phyloP scores from a whole-genome alignment of 495 filamentous ascomycete genomes.

The Neurospora sp. region DNA sequence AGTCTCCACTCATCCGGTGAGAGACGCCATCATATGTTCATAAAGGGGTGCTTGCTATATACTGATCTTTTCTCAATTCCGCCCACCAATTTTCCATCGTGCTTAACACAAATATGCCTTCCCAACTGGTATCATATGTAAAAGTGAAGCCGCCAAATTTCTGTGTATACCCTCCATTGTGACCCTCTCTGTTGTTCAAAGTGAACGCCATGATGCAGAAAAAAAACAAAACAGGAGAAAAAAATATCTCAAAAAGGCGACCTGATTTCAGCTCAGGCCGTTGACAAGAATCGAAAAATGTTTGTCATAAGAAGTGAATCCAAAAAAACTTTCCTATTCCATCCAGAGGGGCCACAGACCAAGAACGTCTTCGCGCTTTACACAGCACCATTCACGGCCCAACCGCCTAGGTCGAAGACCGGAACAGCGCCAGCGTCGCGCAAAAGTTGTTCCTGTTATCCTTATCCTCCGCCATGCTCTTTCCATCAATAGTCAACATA shows the following conservation, averaged over 20 bases:
- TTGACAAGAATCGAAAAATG: neutral
- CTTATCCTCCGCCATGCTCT: slow-evolving; percentile 43
- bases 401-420: slow-evolving; percentile 1
- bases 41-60: neutral
- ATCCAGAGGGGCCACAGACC: neutral
- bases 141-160: too few species aligned
- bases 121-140: neutral
- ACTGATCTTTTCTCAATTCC: neutral
- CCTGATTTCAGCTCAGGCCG: neutral
- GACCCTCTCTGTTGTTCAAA: neutral
- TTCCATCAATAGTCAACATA: slow-evolving; percentile 63
- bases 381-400: neutral
- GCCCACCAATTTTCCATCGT: neutral
- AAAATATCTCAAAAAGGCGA: neutral
- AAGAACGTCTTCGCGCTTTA: neutral
- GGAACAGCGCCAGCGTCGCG: slow-evolving; percentile 60
- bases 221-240: neutral
- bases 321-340: neutral
- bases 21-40: neutral
- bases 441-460: slow-evolving; percentile 68
- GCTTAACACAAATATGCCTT: neutral
- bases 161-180: too few species aligned
- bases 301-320: neutral
- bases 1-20: neutral
- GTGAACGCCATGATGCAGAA: neutral